Base-by-base conservation (phyloP, 148 eudicot genomes). In the Bassia scoparia region DNA sequence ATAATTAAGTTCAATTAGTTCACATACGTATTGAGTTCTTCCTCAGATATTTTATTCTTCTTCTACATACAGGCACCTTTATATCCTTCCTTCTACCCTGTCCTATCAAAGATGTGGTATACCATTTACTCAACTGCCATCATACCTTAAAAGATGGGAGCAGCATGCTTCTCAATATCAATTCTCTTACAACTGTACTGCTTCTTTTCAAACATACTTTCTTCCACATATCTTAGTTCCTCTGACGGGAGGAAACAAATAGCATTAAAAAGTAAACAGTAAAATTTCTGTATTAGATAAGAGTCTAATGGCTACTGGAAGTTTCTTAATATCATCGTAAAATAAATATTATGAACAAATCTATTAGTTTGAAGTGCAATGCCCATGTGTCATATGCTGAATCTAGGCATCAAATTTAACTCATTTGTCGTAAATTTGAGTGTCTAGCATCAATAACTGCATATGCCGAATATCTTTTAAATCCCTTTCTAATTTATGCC, bases 51-150 rank as follows among this genome's bases (percentile, higher is more conserved):
- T 23, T 24, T 30, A 54, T 60, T 23, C 34, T 48, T 41, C 52
- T 30, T 49, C 44, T 34, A 74, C 77, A 62, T 60, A 78, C 94
- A 95, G 97, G 94, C 99, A 38, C 69, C 74, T 92, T 92, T 78
- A 95, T 95, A 72, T 88, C 89, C 92, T 87, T 89, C 77, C 97
- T 95, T 67, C 86, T 92, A 59, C 97, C 99, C 33, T 91, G n/a
- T 92, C 67, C 77, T 95, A 81, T 95, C 99, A 46, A 95, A 86
- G 81, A 73, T 95, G 74, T 95, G 94, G 99, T 44, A 86, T 95
- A 80, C 99, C 99, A 63, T 95, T 92, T 84, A 44, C 34, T 84
- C 96, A 89, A 76, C 82, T 92, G 77, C 97, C 96, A 24, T 82
- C 80, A 72, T 95, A 95, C 84, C 86, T 95, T 61, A n/a, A 89